Evolutionary conservation across 1,139 yeast species (phyloP).

Genomic region (Hansenula sp.): DNA sequence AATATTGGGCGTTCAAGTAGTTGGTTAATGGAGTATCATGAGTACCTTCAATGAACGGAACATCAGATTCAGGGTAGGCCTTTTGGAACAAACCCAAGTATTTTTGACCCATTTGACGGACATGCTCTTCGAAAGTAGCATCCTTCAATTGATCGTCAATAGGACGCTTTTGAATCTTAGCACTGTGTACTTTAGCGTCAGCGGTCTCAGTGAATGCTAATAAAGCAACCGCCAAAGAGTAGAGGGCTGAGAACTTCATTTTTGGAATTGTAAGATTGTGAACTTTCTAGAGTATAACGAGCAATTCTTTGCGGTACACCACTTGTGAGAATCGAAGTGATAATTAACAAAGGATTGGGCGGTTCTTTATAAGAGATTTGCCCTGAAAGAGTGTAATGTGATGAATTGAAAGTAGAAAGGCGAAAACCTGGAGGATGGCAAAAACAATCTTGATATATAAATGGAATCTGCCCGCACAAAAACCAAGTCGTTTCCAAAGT

Average conservation of each 20-base stretch:
- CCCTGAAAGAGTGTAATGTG: neutral
- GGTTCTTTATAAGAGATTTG: too few relatives aligned
- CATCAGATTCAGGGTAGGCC: conserved; percentile 34
- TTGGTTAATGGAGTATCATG: conserved; percentile 84
- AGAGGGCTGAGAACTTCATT: conserved; percentile 57
- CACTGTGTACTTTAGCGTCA: conserved; percentile 61
- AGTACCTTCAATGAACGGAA: conserved; percentile 40
- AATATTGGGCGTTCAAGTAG: conserved; percentile 93
- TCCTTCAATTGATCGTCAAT: conserved; percentile 59
- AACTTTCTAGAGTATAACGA: neutral
- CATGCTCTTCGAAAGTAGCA: conserved; percentile 57
- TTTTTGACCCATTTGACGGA: conserved; percentile 68
- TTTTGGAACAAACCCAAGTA: conserved; percentile 56
- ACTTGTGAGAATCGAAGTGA: too few relatives aligned
- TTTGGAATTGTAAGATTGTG: neutral
- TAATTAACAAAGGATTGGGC: too few relatives aligned
- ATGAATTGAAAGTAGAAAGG: neutral
- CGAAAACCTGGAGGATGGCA: conserved; percentile 1
- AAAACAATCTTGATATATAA: neutral
- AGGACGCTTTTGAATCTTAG: conserved; percentile 63
- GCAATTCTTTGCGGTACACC: neutral
- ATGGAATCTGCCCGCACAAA: neutral
- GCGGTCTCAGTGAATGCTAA: conserved; percentile 49
- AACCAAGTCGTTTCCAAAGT: neutral
- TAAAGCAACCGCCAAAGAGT: conserved; percentile 63